phyloP scores from a whole-genome alignment of 1,139 yeast genomes.

The Geotrichum carabidarum region DNA sequence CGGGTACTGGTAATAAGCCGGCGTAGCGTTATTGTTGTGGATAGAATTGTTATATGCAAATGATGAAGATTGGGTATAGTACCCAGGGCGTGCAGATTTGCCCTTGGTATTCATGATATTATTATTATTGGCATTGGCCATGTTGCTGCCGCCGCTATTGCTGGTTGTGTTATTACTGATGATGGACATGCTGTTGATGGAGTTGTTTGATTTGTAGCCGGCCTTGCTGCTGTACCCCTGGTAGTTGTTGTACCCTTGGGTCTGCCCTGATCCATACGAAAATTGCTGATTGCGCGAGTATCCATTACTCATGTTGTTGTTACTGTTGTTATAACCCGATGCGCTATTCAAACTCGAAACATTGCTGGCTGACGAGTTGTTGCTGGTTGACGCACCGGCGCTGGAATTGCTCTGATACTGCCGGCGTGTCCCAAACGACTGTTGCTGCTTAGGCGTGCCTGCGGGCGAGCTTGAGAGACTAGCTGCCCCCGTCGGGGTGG shows the following conservation, averaged over 20 bases:
- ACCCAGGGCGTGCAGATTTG: too few species aligned
- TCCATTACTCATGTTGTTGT: background rate
- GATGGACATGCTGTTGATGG: background rate
- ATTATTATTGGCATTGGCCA: too few species aligned
- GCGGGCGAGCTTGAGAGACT: background rate
- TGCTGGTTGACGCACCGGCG: background rate
- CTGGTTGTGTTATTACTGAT: background rate
- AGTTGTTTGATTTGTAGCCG: background rate
- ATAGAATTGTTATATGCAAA: too few species aligned
- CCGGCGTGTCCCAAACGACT: background rate
- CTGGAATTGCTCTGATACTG: background rate
- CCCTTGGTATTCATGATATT: too few species aligned
- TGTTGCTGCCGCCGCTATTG: background rate
- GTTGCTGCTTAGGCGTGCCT: background rate
- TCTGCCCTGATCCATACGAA: background rate
- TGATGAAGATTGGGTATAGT: too few species aligned
- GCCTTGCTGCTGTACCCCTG: background rate
- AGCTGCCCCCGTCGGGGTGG: background rate
- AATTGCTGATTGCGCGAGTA: background rate
- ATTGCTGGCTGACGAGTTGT: background rate
- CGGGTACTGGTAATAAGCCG: too few species aligned
- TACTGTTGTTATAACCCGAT: background rate
- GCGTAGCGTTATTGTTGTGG: too few species aligned
- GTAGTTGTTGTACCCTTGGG: background rate
- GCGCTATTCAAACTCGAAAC: too few species aligned